phyloP scores from a whole-genome alignment of 2,329 filamentous ascomycete genomes.

The Xenoacremonium recifei region DNA sequence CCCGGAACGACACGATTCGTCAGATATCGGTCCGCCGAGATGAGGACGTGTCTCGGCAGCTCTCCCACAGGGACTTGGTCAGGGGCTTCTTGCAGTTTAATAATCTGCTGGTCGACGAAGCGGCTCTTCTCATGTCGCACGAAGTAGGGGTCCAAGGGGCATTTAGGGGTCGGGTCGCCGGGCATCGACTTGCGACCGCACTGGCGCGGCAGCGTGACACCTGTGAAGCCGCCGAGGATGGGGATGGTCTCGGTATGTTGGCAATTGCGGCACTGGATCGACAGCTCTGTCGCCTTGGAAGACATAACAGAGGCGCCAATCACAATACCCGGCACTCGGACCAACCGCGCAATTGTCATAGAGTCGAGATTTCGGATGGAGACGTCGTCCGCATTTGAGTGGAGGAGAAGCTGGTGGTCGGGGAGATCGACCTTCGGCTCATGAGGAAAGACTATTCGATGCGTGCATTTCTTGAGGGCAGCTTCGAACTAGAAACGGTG shows the following conservation, averaged over 20 bases:
- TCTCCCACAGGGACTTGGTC: conserved; percentile 98
- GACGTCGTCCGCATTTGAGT: conserved; percentile 86
- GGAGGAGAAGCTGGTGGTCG: conserved; percentile 90
- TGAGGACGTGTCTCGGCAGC: conserved; percentile 87
- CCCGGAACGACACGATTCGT: conserved; percentile 95
- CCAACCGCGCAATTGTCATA: conserved; percentile 88
- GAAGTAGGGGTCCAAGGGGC: conserved; percentile 92
- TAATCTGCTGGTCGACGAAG: conserved; percentile 96
- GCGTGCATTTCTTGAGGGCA: conserved; percentile 86
- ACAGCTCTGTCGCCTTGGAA: conserved; percentile 85
- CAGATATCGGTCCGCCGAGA: conserved; percentile 94
- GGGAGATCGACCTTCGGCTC: conserved; percentile 68
- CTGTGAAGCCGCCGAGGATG: conserved; percentile 82
- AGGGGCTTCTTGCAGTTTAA: conserved; percentile 96
- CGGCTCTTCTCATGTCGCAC: conserved; percentile 90
- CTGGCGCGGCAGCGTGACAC: conserved; percentile 77
- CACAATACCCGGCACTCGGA: conserved; percentile 94
- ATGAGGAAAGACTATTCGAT: conserved; percentile 87
- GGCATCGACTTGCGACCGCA: conserved; percentile 65
- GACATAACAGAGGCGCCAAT: conserved; percentile 96
- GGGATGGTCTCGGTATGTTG: conserved; percentile 67
- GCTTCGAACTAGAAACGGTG: conserved; percentile 71
- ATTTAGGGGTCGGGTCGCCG: conserved; percentile 70
- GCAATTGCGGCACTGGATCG: conserved; percentile 88
- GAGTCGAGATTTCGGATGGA: conserved; percentile 94